Percentiles rank a stretch among this genome's conserved stretches.
Conservation (phyloP, 352 stramenopile species). For the Globisporangium cystogenes region DNA sequence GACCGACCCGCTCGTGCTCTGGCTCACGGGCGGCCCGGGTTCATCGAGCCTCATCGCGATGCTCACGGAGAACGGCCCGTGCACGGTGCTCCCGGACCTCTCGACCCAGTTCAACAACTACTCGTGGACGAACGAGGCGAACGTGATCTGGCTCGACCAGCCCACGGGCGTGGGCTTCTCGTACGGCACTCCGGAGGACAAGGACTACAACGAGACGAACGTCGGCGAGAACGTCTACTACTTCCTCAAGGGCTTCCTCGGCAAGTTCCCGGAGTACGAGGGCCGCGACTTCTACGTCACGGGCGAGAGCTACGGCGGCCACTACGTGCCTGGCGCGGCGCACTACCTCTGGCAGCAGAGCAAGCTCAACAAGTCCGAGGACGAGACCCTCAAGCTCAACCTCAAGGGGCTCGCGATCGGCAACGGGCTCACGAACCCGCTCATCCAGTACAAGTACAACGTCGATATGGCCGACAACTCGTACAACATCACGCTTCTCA, state of each 20-base stretch:
- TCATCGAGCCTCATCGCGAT: constrained; percentile 30
- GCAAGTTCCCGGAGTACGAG: constrained; percentile 26
- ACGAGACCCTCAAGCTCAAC: constrained; percentile 14
- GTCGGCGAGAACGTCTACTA: constrained; percentile 31
- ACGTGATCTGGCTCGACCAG: constrained; percentile 39
- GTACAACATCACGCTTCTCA: constrained; percentile 65
- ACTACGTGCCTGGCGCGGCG: constrained; percentile 30
- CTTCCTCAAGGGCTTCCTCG: constrained; percentile 30
- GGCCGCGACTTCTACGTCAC: constrained; percentile 24
- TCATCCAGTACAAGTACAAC: constrained; percentile 28
- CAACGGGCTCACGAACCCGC: constrained; percentile 28
- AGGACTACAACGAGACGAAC: constrained; percentile 28
- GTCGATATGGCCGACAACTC: constrained; percentile 62
- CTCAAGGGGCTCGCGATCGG: constrained; percentile 34
- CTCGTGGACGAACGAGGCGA: constrained; percentile 34
- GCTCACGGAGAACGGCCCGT: constrained; percentile 30
- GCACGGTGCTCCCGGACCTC: constrained; percentile 16
- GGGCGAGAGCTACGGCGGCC: constrained; percentile 32
- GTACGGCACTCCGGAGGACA: constrained; percentile 17
- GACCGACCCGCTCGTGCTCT: constrained; percentile 26
- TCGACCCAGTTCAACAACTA: constrained; percentile 20
- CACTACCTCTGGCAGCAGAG: constrained; percentile 26
- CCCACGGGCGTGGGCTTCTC: constrained; percentile 29
- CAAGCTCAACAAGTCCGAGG: constrained; percentile 2
- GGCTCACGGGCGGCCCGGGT: constrained; percentile 28